These are phyloP conservation scores for Corylus avellana DNA, from an alignment of 306 rosid species.

Conservation along the genomic window DNA sequence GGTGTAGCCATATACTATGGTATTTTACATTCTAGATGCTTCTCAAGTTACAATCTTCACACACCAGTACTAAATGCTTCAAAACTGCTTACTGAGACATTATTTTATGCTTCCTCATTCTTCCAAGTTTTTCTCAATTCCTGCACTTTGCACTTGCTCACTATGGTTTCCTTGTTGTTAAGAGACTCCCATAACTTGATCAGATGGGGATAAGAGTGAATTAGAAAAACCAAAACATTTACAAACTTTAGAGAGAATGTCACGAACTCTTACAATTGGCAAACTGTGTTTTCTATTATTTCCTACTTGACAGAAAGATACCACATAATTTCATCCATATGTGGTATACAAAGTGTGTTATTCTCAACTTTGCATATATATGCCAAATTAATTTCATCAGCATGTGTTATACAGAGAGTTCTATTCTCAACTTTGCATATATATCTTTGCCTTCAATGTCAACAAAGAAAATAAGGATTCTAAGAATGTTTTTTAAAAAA, in stretches of 20 bases:
- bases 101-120: background rate
- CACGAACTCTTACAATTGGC: background rate
- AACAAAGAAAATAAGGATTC: background rate
- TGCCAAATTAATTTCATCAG: background rate
- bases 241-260: background rate
- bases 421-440: background rate
- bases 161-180: background rate
- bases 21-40: background rate
- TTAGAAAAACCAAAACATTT: background rate
- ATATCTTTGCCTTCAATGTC: background rate
- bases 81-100: background rate
- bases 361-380: background rate
- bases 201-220: background rate
- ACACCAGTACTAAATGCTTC: background rate
- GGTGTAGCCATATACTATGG: background rate
- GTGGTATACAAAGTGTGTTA: background rate
- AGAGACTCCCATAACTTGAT: slow-evolving; percentile 3
- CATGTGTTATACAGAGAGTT: background rate
- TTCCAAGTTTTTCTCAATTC: background rate
- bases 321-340: background rate
- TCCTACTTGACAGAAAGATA: background rate
- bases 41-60: background rate
- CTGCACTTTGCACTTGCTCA: background rate
- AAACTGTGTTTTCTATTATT: background rate
- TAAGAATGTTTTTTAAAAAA: background rate